phyloP scores from a whole-genome alignment of 768 basidiomycete species.

The Saitozyma podzolica region DNA sequence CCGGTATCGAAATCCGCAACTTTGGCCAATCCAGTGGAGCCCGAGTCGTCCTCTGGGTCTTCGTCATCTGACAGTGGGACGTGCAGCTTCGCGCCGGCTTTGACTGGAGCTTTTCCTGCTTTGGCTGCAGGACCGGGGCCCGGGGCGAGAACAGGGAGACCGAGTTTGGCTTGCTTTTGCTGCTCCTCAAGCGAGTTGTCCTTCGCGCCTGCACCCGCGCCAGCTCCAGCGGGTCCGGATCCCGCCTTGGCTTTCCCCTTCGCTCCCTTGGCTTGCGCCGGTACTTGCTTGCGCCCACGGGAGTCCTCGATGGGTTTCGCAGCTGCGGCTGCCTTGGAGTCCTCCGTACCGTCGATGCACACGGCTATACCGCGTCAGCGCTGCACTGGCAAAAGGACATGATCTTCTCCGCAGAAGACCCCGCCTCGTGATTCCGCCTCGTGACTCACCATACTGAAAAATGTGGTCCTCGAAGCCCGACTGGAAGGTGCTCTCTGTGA shows the following conservation, averaged over 20 bases:
- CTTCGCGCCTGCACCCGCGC: not conserved
- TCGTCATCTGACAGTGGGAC: not conserved
- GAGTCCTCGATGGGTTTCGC: not conserved
- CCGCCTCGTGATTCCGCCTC: conserved; percentile 8
- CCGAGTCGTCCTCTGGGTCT: not conserved
- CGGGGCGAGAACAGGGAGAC: not conserved
- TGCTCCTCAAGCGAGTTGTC: not conserved
- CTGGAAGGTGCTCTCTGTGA: conserved; percentile 46
- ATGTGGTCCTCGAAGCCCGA: conserved; percentile 47
- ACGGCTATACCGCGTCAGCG: not conserved
- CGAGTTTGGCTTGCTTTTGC: not conserved
- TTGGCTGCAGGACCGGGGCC: not conserved
- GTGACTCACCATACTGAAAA: conserved; percentile 51
- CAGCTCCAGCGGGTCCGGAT: not conserved
- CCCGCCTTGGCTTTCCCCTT: not conserved
- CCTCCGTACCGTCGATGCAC: not conserved
- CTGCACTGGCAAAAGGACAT: not conserved
- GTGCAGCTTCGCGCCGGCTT: not conserved
- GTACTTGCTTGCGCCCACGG: not conserved
- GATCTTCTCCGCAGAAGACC: not conserved
- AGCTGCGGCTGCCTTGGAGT: not conserved
- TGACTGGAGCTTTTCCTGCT: not conserved
- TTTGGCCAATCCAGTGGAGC: not conserved
- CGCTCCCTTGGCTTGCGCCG: not conserved
- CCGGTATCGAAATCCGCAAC: conserved; percentile 25